Evolutionary conservation across 257 asterid genomes (phyloP), one percentile per base, ranked within the genome.

Genomic region (Solanum bulbocastanum): DNA sequence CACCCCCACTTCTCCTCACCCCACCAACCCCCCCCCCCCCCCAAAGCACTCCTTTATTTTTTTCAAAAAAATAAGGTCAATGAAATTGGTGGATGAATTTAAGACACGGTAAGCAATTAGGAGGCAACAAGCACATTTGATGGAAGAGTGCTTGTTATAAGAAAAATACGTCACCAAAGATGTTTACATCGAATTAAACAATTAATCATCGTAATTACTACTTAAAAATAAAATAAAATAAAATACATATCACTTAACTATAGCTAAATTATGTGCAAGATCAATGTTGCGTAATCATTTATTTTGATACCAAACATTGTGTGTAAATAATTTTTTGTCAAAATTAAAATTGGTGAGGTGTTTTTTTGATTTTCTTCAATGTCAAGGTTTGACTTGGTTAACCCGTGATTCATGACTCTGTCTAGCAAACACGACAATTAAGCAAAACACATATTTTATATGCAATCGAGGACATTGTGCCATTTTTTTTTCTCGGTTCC

Each of bases 81-180:
- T 85, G 10, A 52, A 52, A 18, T 52, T 52, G n/a, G n/a, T 16
- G n/a, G 62, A 52, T 52, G 84, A 84, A 87, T 49, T 49, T 25
- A 58, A 84, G 65, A 83, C 13, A n/a, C 23, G 86, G 86, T 72
- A 86, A 36, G 86, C 87, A 87, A 75, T 88, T 81, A 90, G 93
- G 93, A 87, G 90, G 91, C 92, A 93, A 86, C 27, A 87, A 88
- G 91, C 94, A 89, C 23, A 91, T 91, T 90, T 89, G 89, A 89
- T 87, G 98, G 95, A 88, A 89, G 87, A 88, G 85, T 92, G 93
- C 89, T 83, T 87, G 90, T 92, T 71, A 85, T 30, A 81, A 81
- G 40, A n/a, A 76, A 76, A 37, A 36, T 75, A 39, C 7, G 22
- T 8, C 1, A 36, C 5, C 16, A 22, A 81, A 56, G 44, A 87